A percentile compares a stretch with the other conserved stretches of the same genome.
phyloP scores from a whole-genome alignment of 345 rosid species.

The Citrus mangshanensis region DNA sequence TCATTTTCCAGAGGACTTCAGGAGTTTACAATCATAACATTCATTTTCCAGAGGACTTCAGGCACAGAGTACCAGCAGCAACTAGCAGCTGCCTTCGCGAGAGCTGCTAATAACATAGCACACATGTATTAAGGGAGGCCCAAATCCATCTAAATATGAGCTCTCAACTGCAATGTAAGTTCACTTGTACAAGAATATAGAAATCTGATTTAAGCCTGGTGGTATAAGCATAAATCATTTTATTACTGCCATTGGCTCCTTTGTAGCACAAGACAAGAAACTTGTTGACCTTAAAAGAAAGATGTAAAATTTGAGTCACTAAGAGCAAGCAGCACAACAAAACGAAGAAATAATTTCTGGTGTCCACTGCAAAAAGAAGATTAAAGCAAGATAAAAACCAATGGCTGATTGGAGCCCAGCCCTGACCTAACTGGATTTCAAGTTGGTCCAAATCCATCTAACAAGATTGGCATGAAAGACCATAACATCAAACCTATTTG shows the following conservation, averaged over 20 bases:
- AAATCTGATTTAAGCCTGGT: neutral
- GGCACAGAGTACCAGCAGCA: neutral
- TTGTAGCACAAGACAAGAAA: neutral
- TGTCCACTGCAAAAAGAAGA: neutral
- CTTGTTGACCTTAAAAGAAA: neutral
- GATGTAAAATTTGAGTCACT: neutral
- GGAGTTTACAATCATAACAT: conserved; percentile 7
- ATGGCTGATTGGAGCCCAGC: neutral
- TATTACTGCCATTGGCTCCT: neutral
- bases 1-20: conserved; percentile 12
- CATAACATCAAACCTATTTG: neutral
- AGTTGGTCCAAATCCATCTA: neutral
- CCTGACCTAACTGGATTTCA: neutral
- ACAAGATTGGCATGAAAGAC: neutral
- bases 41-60: conserved; percentile 12
- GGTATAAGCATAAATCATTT: neutral
- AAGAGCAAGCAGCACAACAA: neutral
- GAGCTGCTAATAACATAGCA: neutral
- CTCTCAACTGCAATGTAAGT: conserved; percentile 3
- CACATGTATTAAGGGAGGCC: neutral
- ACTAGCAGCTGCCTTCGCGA: neutral
- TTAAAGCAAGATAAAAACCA: neutral
- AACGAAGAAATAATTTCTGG: neutral
- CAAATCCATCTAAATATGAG: neutral
- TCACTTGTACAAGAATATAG: neutral